Conservation (phyloP, 495 filamentous ascomycete species). For the Podospora conica region DNA sequence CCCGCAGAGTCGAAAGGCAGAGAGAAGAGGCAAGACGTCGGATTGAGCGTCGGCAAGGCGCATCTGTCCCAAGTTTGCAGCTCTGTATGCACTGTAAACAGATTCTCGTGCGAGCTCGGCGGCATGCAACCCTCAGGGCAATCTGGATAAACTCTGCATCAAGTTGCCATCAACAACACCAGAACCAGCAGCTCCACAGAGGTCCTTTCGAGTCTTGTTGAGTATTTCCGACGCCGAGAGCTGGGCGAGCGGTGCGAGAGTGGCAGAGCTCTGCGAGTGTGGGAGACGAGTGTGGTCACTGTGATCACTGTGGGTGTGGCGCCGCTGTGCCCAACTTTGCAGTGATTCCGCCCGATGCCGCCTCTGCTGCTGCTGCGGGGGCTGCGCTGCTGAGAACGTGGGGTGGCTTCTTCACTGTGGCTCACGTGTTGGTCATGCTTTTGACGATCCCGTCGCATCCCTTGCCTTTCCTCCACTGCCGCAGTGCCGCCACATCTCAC, state of each 20-base stretch:
- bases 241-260: too few species aligned
- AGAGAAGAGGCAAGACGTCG: neutral
- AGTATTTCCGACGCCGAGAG: too few species aligned
- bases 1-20: slow-evolving; percentile 3
- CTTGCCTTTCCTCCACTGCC: neutral
- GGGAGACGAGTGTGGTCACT: neutral
- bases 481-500: neutral
- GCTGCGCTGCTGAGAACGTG: neutral
- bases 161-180: too few species aligned
- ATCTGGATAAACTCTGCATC: slow-evolving; percentile 10
- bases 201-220: neutral
- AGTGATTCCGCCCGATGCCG: neutral
- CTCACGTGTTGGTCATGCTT: slow-evolving; percentile 8
- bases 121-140: slow-evolving; percentile 1
- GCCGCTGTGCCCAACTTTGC: neutral
- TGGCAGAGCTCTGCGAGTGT: too few species aligned
- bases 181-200: too few species aligned
- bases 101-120: slow-evolving; percentile 2
- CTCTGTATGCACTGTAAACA: neutral
- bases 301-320: neutral
- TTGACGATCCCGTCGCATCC: neutral
- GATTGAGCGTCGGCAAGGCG: slow-evolving; percentile 1
- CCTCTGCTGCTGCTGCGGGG: neutral
- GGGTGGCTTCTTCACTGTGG: slow-evolving; percentile 4
- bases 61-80: neutral